phyloP scores from a whole-genome alignment of 1,284 basidiomycete species.

The Leccinum subfulvum region DNA sequence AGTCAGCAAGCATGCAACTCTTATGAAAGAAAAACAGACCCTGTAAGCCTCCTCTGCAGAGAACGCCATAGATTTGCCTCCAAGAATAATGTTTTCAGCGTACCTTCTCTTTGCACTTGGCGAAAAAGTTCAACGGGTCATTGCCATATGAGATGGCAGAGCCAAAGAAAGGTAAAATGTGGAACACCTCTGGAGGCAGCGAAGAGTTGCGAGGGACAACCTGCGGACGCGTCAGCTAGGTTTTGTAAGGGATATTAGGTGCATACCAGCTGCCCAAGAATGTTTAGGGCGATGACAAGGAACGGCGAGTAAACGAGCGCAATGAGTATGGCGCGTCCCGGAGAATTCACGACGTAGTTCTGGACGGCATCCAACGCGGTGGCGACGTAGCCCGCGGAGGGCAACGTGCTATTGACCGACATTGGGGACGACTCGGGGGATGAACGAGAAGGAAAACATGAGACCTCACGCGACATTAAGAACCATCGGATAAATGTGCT shows the following conservation, averaged over 20 bases:
- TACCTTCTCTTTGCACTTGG: conserved; percentile 81
- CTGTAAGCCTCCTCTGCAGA: conserved; percentile 98
- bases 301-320: conserved; percentile 38
- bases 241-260: not conserved
- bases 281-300: conserved; percentile 54
- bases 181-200: conserved; percentile 76
- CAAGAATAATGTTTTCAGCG: conserved; percentile 63
- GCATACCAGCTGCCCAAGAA: conserved; percentile 60
- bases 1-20: conserved; percentile 7
- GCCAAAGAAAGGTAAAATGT: conserved; percentile 75
- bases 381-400: conserved; percentile 27
- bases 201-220: conserved; percentile 54
- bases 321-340: conserved; percentile 25
- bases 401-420: conserved; percentile 26
- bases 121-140: conserved; percentile 78
- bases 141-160: conserved; percentile 77
- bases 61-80: conserved; percentile 89
- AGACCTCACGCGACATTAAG: not conserved
- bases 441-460: not conserved
- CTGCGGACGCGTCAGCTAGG: conserved; percentile 33
- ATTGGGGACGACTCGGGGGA: conserved; percentile 18
- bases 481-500: conserved; percentile 5
- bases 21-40: conserved; percentile 42
- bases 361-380: conserved; percentile 18
- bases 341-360: conserved; percentile 24